Evolutionary conservation across 2,329 filamentous ascomycete species (phyloP), one percentile per base, ranked within the genome.

Genomic region (Fusarium sp.): DNA sequence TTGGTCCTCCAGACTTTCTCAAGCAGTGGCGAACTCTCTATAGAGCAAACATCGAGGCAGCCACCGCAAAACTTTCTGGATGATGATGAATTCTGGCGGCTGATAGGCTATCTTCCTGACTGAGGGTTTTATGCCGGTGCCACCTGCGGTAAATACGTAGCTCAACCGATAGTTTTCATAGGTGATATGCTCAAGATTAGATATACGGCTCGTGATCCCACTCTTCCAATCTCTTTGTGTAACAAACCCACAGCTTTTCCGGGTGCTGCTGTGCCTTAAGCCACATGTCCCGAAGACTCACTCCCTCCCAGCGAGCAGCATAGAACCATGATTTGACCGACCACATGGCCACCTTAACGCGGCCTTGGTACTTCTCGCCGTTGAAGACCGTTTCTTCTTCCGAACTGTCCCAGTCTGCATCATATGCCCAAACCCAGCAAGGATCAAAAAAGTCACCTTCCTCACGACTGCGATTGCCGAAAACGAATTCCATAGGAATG

Each of bases 371-470:
- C 20, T 48, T 70, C 16, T 73, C 69, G 2, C 65, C 64, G 0
- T 74, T 33, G 5, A 58, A 6, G 2, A 52, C 18, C 0, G 60
- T 65, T 13, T 67, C 68, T 31, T 68, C 72, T 3, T 58, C 64
- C 6, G 60, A 71, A 18, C 66, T n/a, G 3, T 74, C 67, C 74
- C 74, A 77, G 33, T 74, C 62, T 37, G 73, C 67, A 14, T 77
- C 73, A 18, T 75, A 77, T 43, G 71, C 75, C 76, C 73, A 77
- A 59, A 74, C 71, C 73, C 72, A 75, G 33, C 6, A 74, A 16
- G 68, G 62, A 50, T 63, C 45, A 22, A 39, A 16, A 50, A 16
- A 0, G 0, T 57, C 54, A 31, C 1, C 0, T 18, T 65, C 43
- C 2, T 50, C 18, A 18, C 14, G 13, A 3, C 43, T 65, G 13